Base-by-base conservation (phyloP, 805 yeast species). In the Candida krabiensis region DNA sequence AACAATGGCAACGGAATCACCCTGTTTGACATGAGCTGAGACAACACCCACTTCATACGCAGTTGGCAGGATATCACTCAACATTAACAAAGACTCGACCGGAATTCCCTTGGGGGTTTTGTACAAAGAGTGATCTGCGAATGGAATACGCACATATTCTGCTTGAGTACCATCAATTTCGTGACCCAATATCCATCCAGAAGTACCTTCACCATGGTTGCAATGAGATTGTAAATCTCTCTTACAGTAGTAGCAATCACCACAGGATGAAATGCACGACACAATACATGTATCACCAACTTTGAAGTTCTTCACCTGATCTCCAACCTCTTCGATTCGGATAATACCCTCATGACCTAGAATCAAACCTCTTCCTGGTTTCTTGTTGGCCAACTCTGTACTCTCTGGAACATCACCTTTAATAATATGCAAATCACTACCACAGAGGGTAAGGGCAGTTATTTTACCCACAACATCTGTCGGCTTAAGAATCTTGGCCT, bases 81-180 rank as follows among this genome's bases (percentile, higher is more conserved):
- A 63, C 73, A 79, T 79, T 37, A 79, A 68, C 55, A 79, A 63
- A 31, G 79, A 69, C 37, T 79, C 81, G 23, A 52, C 46, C 7
- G 71, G 43, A 17, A 59, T 45, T 9, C 43, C 47, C 24, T 54
- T 50, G 18, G 67, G 69, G 12, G 58, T 64, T 17, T 51, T 51
- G 43, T 58, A 58, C 29, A 70, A 42, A 0, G 75, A 69, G 43
- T 56, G 37, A 41, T 70, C 72, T 16, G 72, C 76, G 46, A 56
- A 69, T 29, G 81, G 83, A 33, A 77, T 68, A 54, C 81, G 70
- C 47, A 69, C 74, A 53, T 64, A 77, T 51, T 77, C 83, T 34
- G 85, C 78, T 56, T 81, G 83, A 5, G 87, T 80, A 28, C 88
- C 88, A 43, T 80, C 75, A 37, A 83, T 81, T 44, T 67, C 70